A percentile compares a stretch with the other conserved stretches of the same genome.
phyloP scores from a whole-genome alignment of 2,329 filamentous ascomycete genomes.

The Fusarium albosuccineum region DNA sequence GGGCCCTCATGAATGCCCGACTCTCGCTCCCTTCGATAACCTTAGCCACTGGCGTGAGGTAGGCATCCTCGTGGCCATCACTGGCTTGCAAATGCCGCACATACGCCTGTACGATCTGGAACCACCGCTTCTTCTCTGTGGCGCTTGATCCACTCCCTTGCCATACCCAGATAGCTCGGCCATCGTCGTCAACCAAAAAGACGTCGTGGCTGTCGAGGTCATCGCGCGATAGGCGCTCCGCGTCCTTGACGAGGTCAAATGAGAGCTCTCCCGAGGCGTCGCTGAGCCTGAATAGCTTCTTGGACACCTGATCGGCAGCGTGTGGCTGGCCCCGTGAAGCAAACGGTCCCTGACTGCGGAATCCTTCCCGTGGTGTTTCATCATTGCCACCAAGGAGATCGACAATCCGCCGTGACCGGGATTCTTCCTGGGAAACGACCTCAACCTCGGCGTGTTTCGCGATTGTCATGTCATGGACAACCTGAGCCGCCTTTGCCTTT shows the following conservation, averaged over 20 bases:
- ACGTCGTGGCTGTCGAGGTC: slow-evolving; percentile 72
- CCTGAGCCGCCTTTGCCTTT: slow-evolving; percentile 75
- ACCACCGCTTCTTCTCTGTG: slow-evolving; percentile 71
- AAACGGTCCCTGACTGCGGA: slow-evolving; percentile 59
- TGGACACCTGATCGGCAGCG: slow-evolving; percentile 39
- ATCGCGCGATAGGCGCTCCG: slow-evolving; percentile 55
- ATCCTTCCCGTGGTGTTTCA: slow-evolving; percentile 53
- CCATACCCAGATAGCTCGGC: slow-evolving; percentile 74
- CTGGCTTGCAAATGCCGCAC: slow-evolving; percentile 56
- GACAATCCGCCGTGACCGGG: slow-evolving; percentile 66
- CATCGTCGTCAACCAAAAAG: slow-evolving; percentile 71
- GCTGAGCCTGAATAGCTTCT: slow-evolving; percentile 72
- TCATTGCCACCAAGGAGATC: slow-evolving; percentile 66
- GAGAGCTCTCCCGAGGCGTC: slow-evolving; percentile 69
- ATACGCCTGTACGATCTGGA: slow-evolving; percentile 70
- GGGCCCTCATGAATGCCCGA: slow-evolving; percentile 62
- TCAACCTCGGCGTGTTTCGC: slow-evolving; percentile 75
- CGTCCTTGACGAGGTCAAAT: slow-evolving; percentile 71
- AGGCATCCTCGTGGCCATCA: slow-evolving; percentile 50
- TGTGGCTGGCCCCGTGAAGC: slow-evolving; percentile 42
- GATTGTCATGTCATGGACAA: slow-evolving; percentile 73
- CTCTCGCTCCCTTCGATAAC: slow-evolving; percentile 70
- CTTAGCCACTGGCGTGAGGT: slow-evolving; percentile 67
- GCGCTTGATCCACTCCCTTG: slow-evolving; percentile 70
- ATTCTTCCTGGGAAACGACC: slow-evolving; percentile 72